These are phyloP conservation scores for Phytophthora pinifolia DNA, from an alignment of 352 stramenopile genomes.

Conservation along the genomic window DNA sequence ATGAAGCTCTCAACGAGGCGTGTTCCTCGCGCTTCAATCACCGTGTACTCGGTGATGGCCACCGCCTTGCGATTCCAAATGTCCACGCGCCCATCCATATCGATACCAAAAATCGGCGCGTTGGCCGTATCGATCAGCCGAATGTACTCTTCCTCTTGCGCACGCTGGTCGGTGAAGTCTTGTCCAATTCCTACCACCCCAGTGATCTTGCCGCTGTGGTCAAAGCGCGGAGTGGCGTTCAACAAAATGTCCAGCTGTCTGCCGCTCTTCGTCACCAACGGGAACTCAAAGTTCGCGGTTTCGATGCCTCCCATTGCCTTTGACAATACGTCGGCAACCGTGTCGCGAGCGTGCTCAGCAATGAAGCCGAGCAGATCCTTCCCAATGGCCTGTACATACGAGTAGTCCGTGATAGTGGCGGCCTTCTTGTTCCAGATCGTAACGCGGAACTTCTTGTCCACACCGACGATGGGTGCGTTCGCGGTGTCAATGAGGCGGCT, in stretches of 20 bases:
- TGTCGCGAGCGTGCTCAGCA: constrained; percentile 55
- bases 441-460: constrained; percentile 80
- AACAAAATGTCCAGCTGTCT: constrained; percentile 76
- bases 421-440: constrained; percentile 95
- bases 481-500: constrained; percentile 79
- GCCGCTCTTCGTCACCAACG: constrained; percentile 71
- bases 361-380: constrained; percentile 74
- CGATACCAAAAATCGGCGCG: constrained; percentile 89
- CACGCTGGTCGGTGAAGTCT: constrained; percentile 80
- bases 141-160: constrained; percentile 87
- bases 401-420: constrained; percentile 86
- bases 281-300: constrained; percentile 87
- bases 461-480: constrained; percentile 82
- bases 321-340: constrained; percentile 64
- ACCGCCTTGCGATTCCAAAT: constrained; percentile 92
- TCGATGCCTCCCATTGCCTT: constrained; percentile 67
- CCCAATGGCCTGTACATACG: constrained; percentile 84
- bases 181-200: constrained; percentile 81
- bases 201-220: constrained; percentile 69
- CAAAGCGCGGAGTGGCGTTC: constrained; percentile 76
- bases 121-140: constrained; percentile 91
- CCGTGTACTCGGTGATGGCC: constrained; percentile 89
- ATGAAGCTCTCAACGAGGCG: constrained; percentile 92
- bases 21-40: constrained; percentile 85
- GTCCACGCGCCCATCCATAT: constrained; percentile 79